Conservation (phyloP, 75 land plant genomes). For the Chamaecyparis obtusa region DNA sequence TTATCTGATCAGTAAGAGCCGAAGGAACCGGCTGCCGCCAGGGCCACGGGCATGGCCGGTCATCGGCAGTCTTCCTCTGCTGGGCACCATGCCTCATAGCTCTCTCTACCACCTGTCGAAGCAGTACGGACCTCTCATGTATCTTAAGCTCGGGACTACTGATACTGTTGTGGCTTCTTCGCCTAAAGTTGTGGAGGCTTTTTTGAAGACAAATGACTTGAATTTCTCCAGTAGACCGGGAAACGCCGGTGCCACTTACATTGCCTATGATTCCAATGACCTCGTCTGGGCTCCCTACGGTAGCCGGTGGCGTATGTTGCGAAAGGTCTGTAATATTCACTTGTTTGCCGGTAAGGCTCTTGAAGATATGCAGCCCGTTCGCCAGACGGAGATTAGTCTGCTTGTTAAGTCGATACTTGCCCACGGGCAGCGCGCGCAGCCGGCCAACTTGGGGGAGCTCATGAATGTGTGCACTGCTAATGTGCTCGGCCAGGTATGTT, state of each 20-base stretch:
- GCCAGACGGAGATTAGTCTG: constrained; percentile 14
- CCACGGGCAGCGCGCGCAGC: not conserved
- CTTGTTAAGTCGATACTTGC: constrained; percentile 7
- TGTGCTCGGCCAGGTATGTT: not conserved
- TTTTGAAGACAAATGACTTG: constrained; percentile 22
- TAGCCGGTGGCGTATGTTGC: constrained; percentile 32
- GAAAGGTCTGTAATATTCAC: constrained; percentile 26
- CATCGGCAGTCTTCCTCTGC: constrained; percentile 5
- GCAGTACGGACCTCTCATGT: constrained; percentile 8
- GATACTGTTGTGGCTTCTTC: not conserved
- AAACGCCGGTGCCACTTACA: constrained; percentile 8
- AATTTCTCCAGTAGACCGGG: constrained; percentile 21
- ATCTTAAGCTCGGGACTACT: not conserved
- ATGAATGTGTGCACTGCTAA: constrained; percentile 14
- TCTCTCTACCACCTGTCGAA: not conserved
- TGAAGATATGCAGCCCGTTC: constrained; percentile 12
- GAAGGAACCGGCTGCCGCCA: constrained; percentile 5
- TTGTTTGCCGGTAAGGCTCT: constrained; percentile 28
- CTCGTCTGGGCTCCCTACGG: constrained; percentile 20
- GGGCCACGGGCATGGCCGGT: constrained; percentile 4
- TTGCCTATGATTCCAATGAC: constrained; percentile 7
- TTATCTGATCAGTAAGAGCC: not conserved
- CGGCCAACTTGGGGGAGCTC: not conserved
- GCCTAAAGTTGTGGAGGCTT: constrained; percentile 18
- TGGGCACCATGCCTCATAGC: constrained; percentile 3